These are phyloP conservation scores for Exophiala sideris DNA, from an alignment of 2,329 filamentous ascomycete genomes.

Conservation along the genomic window DNA sequence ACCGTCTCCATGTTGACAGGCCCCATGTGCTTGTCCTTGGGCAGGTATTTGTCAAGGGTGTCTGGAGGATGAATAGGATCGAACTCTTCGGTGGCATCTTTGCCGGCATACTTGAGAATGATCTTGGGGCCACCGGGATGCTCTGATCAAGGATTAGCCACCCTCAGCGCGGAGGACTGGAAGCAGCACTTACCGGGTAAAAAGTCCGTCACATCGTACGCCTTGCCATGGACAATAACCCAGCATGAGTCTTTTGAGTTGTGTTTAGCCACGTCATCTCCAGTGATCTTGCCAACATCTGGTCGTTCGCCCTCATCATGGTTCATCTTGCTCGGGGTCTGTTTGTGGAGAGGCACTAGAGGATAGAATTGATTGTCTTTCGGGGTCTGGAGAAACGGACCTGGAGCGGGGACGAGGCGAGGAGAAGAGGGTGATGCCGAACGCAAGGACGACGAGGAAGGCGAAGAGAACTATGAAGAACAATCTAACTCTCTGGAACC, in stretches of 20 bases:
- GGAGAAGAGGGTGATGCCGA: slow-evolving; percentile 20
- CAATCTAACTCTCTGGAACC: slow-evolving; percentile 14
- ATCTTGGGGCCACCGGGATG: slow-evolving; percentile 88
- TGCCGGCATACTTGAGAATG: slow-evolving; percentile 94
- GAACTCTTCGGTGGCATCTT: slow-evolving; percentile 89
- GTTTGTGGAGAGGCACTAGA: slow-evolving; percentile 1
- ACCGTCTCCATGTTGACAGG: slow-evolving; percentile 74
- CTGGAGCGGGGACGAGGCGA: slow-evolving; percentile 3
- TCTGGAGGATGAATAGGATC: slow-evolving; percentile 87
- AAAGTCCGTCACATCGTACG: slow-evolving; percentile 87
- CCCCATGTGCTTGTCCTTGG: slow-evolving; percentile 82
- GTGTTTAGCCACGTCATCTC: slow-evolving; percentile 67
- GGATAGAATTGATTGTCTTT: slow-evolving; percentile 16
- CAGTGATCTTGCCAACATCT: slow-evolving; percentile 42
- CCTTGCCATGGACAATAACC: slow-evolving; percentile 85
- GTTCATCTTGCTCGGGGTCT: slow-evolving; percentile 22
- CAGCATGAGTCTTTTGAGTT: slow-evolving; percentile 80
- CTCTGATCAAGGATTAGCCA: slow-evolving; percentile 47
- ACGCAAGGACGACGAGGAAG: slow-evolving; percentile 21
- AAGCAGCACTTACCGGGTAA: slow-evolving; percentile 49
- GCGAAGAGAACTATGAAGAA: slow-evolving; percentile 24
- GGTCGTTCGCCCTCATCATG: slow-evolving; percentile 22
- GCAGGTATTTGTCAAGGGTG: slow-evolving; percentile 77
- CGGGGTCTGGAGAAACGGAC: slow-evolving; percentile 1
- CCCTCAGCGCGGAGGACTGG: neutral